Base-by-base conservation (phyloP, 2,329 filamentous ascomycete genomes). In the Aspergillus calidoustus region DNA sequence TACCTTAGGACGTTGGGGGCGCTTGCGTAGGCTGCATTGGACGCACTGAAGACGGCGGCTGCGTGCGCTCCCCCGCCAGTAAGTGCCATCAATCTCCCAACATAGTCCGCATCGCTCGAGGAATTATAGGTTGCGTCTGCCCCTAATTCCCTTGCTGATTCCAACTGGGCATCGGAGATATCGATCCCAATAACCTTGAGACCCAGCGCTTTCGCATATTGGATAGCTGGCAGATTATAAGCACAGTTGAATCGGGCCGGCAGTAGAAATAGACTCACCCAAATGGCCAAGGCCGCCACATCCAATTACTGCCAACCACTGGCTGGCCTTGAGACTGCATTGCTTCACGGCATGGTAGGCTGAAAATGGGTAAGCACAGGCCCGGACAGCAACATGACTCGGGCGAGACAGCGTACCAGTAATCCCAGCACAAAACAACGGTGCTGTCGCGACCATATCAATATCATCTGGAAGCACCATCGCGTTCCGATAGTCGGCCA, bases 171-270 rank as follows among this genome's bases (percentile, higher is more conserved):
- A 22, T 61, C 59, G 23, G 50, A 53, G 43, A 61, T 66, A 25
- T 69, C 67, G 44, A 68, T 67, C 3, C 61, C 67, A 15, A 68
- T 60, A 1, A 68, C 63, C 7, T 62, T 57, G 4, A 41, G 44
- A 0, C 66, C 71, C 66, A 74, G 66, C 0, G 70, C 69, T 57
- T 71, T 73, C 3, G 71, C 71, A 64, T 81, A 74, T 55, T 75
- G 73, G 6, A 73, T 67, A 2, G 57, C 50, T 23, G 13, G 7
- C 8, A 22, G 3, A 9, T 44, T 17, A 15, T 44, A n/a, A 44
- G 43, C 19, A n/a, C 15, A 44, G 19, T 3, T 17, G 43, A 44
- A 19, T 19, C 5, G 43, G 3, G 11, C 1, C 9, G 7, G 31
- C 13, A 3, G 31, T 5, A 34, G 31, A 34, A 22, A 50, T 11